Evolutionary conservation across 192 early-diverging fungal species (phyloP), one percentile per base, ranked within the genome.

Genomic region (Umbelopsis isabellina): DNA sequence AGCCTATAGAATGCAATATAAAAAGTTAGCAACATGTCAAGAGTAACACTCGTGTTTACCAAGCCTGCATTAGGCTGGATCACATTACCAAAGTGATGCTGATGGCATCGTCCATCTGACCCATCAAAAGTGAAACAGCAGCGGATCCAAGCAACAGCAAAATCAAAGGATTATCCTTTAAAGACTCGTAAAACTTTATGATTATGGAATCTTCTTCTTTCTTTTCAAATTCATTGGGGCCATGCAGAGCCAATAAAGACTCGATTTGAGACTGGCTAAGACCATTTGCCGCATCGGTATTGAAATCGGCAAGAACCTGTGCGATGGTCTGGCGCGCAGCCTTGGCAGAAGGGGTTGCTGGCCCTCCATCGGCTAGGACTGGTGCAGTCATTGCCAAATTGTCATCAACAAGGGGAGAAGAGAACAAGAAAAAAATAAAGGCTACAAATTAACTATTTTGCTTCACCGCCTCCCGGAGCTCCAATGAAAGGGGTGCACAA

Each of bases 141-240:
- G 94, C 92, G 0, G 91, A 92, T 7, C 80, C 91, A 30, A 94
- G 77, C 47, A 95, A 81, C 33, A 95, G 78, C 75, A 93, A 67
- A 66, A 94, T 94, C 46, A 95, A 83, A 1, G 93, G 93, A 78
- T 95, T 92, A 66, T 94, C 89, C 1, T 74, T 75, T 74, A 95
- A 93, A 71, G 91, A 91, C 35, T 95, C 93, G n/a, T 90, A 46
- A 69, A 94, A 93, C 77, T 94, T 95, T 21, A 85, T 58, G 23
- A 84, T 69, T 23, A 91, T 44, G 18, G 88, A 73, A 55, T 95
- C 93, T 13, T 84, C 84, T 37, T 92, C 88, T 46, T 86, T 86
- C 18, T 80, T 69, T 37, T 88, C 85, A 58, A 94, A 80, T 69
- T 92, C 89, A 69, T 94, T 94, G 13, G 72, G 65, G 0, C 93